Evolutionary conservation across 371 early-diverging fungal genomes (phyloP).

Genomic region (Mucor velutinosus): DNA sequence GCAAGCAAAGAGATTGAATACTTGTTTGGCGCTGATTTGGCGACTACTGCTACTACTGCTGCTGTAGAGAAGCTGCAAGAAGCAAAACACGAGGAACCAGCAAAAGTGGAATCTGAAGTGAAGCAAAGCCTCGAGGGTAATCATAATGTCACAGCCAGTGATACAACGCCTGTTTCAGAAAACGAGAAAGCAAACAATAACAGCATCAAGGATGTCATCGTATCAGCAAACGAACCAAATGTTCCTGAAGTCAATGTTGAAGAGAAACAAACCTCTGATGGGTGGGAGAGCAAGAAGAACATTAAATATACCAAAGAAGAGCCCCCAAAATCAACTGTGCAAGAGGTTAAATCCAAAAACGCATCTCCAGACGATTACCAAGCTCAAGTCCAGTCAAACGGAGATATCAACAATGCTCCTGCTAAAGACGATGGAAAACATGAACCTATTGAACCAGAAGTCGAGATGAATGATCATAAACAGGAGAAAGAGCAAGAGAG

Average conservation of each 20-base stretch:
- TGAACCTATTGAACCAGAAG: background rate
- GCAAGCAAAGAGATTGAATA: constrained; percentile 68
- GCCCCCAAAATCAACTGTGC: background rate
- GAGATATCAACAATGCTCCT: background rate
- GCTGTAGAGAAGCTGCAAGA: background rate
- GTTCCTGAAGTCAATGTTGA: background rate
- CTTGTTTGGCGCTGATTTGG: background rate
- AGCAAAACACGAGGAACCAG: background rate
- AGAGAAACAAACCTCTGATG: background rate
- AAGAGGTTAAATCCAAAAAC: background rate
- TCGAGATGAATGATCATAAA: background rate
- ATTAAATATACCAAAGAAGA: background rate
- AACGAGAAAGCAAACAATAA: background rate
- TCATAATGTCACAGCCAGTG: background rate
- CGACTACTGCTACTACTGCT: background rate
- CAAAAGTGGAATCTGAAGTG: background rate
- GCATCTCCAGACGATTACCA: background rate
- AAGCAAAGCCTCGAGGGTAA: background rate
- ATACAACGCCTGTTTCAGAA: background rate
- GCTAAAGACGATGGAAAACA: background rate
- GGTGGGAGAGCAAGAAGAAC: background rate
- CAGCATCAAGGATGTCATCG: background rate
- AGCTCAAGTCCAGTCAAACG: background rate
- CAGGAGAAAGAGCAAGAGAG: background rate
- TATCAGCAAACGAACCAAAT: background rate